A percentile compares a stretch with the other conserved stretches of the same genome.
Evolutionary conservation across 179 eudicot genomes (phyloP).

Genomic region (Nepenthes alata): DNA sequence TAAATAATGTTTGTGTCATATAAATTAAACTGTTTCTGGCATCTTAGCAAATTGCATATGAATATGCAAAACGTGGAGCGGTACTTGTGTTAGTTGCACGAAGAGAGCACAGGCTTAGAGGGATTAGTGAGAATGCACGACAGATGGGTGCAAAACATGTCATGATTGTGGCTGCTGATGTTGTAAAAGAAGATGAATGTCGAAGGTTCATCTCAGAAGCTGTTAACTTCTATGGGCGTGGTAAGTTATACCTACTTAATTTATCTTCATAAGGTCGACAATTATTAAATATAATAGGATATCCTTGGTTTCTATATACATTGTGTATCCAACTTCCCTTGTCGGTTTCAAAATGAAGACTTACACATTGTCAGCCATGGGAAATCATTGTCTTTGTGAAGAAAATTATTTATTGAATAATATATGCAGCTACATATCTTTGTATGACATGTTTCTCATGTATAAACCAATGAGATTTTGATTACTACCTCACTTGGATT

Average conservation of each 20-base stretch:
- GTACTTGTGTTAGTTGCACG: conserved; percentile 72
- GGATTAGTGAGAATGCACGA: conserved; percentile 65
- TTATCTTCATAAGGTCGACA: too few relatives aligned
- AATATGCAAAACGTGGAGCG: conserved; percentile 68
- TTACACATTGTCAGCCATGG: too few relatives aligned
- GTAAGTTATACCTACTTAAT: conserved; percentile 20
- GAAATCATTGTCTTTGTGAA: too few relatives aligned
- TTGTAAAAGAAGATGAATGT: conserved; percentile 86
- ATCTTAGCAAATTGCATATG: conserved; percentile 75
- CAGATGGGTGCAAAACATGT: conserved; percentile 59
- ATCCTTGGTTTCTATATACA: too few relatives aligned
- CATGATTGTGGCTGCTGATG: conserved; percentile 81
- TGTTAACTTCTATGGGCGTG: conserved; percentile 46
- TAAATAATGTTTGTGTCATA: background rate
- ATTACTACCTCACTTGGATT: background rate
- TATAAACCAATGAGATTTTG: too few relatives aligned
- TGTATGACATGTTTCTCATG: too few relatives aligned
- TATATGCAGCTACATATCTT: too few relatives aligned
- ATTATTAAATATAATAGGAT: too few relatives aligned
- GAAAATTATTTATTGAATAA: too few relatives aligned
- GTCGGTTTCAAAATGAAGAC: background rate
- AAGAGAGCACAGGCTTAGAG: conserved; percentile 56
- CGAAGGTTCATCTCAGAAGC: conserved; percentile 69
- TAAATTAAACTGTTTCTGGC: background rate
- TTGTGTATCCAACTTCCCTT: background rate